Evolutionary conservation across 345 rosid genomes (phyloP), one percentile per base, ranked within the genome.

Genomic region (Gossypium stocksii): DNA sequence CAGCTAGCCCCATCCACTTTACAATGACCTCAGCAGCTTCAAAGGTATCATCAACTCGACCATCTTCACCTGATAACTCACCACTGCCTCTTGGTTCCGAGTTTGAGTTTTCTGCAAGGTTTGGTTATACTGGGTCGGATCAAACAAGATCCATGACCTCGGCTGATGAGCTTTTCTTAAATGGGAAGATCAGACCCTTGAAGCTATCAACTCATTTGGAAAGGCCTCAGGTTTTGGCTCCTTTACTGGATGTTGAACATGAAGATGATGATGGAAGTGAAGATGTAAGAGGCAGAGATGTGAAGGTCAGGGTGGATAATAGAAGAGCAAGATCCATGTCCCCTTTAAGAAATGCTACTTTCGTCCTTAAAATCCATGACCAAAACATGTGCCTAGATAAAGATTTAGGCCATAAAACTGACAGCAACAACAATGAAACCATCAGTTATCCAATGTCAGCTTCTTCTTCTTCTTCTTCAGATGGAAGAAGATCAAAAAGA

Each of bases 141-240:
- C 78, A 70, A 0, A 34, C 83, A 11, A 89, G 90, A 60, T 86
- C 96, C 1, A 94, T 95, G 98, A 89, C 84, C 57, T 95, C 98
- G 0, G 99, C 99, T 0, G 99, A 95, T 71, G 99, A 93, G 84
- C 81, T 93, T 46, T 93, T 93, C 87, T 81, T 88, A 7, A 88
- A 95, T 76, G 99, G 99, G 15, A 84, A 87, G 89, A 95, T 95
- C 90, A 87, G 93, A 52, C 98, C 99, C 54, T 87, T 93, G 98
- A 93, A 90, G 89, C 93, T 95, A 0, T 91, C 96, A 2, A 80
- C 92, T 2, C 99, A 93, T 79, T 82, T 93, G 83, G 91, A 91
- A 81, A 84, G 80, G 67, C 96, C 97, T 15, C 98, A 95, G 82
- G 80, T 87, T 59, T 79, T 93, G 57, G 75, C 87, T 52, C 99